These are phyloP conservation scores for Xanthoconium stramineum DNA, from an alignment of 768 basidiomycete genomes.

Conservation along the genomic window DNA sequence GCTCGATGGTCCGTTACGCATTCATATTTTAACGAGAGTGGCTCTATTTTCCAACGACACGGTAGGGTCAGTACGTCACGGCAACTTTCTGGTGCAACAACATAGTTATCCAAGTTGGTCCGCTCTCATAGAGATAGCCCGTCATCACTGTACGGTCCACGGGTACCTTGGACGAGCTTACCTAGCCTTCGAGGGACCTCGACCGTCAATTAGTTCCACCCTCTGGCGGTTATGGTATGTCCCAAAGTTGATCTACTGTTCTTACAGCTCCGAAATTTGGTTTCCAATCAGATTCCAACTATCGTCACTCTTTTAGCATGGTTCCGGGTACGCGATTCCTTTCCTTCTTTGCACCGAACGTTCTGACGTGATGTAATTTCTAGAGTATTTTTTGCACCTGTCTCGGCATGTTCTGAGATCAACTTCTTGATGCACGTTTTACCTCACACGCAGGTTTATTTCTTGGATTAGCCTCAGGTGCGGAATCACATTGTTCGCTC, in stretches of 20 bases:
- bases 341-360: not conserved
- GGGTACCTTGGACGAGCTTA: not conserved
- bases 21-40: too few species aligned
- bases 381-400: not conserved
- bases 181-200: not conserved
- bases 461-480: constrained; percentile 3
- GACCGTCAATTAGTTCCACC: not conserved
- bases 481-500: not conserved
- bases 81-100: too few species aligned
- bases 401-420: not conserved
- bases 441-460: not conserved
- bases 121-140: not conserved
- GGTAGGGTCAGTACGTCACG: too few species aligned
- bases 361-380: not conserved
- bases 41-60: too few species aligned
- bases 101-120: not conserved
- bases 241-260: not conserved
- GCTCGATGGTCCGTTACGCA: too few species aligned
- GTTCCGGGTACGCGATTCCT: not conserved
- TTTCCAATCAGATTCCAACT: constrained; percentile 7
- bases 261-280: not conserved
- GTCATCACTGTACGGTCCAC: not conserved
- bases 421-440: not conserved
- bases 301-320: constrained; percentile 17
- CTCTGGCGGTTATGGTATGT: constrained; percentile 3